Percentiles rank a stretch among this genome's conserved stretches.
Conservation (phyloP, 345 rosid species). For the Toxicodendron radicans region DNA sequence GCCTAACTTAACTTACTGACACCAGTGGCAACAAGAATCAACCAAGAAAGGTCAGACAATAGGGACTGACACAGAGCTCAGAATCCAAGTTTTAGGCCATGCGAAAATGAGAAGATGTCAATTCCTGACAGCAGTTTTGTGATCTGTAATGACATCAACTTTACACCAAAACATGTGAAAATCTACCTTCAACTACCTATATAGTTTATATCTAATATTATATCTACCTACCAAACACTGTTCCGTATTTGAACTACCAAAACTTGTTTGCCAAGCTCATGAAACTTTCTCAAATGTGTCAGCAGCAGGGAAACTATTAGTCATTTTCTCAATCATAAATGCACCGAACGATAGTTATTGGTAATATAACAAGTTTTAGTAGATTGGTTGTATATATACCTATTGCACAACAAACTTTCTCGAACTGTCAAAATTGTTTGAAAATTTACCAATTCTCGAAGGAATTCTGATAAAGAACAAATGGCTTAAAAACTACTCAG, state of each 20-base stretch:
- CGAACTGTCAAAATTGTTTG: no score
- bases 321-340: conserved; percentile 10
- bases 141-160: conserved; percentile 7
- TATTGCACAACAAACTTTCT: no score
- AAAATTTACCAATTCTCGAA: no score
- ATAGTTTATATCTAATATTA: not conserved
- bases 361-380: no score
- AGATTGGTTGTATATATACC: no score
- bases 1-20: no score
- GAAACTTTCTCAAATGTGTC: not conserved
- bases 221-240: conserved; percentile 15
- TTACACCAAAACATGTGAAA: conserved; percentile 15
- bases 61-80: not conserved
- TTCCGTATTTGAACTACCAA: conserved; percentile 19
- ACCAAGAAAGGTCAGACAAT: not conserved
- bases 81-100: not conserved
- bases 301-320: not conserved
- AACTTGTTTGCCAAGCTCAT: conserved; percentile 13
- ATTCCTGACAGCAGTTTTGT: not conserved
- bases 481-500: not conserved
- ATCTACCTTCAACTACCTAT: not conserved
- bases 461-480: not conserved
- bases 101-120: not conserved
- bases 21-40: not conserved
- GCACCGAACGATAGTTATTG: no score